Base-by-base conservation (phyloP, 2,329 filamentous ascomycete genomes). In the Fusarium setosum region DNA sequence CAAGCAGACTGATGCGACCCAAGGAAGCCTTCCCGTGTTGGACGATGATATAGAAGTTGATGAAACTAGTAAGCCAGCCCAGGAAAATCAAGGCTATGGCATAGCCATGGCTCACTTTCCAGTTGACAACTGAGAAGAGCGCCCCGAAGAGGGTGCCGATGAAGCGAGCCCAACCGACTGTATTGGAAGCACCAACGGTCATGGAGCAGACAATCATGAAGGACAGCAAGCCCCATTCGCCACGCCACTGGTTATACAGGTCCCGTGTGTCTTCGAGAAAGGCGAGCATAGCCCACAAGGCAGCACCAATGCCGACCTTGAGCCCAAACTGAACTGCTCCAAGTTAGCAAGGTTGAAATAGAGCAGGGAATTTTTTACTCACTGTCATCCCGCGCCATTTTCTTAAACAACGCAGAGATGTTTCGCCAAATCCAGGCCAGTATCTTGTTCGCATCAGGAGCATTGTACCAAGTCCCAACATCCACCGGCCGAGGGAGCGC, bases 201-300 rank as follows among this genome's bases (percentile, higher is more conserved):
- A 97, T 98, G 37, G 92, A 94, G 75, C 94, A 97, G n/a, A 99
- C 96, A 72, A 98, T 89, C 94, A 98, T 98, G 81, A 97, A 98
- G 0, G 94, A 97, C 26, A 99, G 76, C 1, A 99, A 83, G 13
- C 96, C 96, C 96, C 96, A 99, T 83, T 99, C 96, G 9, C 95
- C 95, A 71, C 95, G 86, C 93, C 94, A 98, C 66, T 92, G 90
- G 34, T 88, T 85, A 74, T 97, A 99, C 4, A 91, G 83, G 0
- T 92, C 91, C 55, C 94, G 84, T 0, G 94, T 97, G 5, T 85
- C 81, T 0, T 89, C 85, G 17, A 97, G 85, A 71, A 97, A 98
- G 1, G 96, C 91, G 66, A 96, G 92, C 76, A 96, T 88, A 7
- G 93, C 95, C 81, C 95, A 98, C 0, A 97, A 77, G 3, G 94